These are phyloP conservation scores for Colletotrichum melonis DNA, from an alignment of 2,329 filamentous ascomycete species.

Conservation along the genomic window DNA sequence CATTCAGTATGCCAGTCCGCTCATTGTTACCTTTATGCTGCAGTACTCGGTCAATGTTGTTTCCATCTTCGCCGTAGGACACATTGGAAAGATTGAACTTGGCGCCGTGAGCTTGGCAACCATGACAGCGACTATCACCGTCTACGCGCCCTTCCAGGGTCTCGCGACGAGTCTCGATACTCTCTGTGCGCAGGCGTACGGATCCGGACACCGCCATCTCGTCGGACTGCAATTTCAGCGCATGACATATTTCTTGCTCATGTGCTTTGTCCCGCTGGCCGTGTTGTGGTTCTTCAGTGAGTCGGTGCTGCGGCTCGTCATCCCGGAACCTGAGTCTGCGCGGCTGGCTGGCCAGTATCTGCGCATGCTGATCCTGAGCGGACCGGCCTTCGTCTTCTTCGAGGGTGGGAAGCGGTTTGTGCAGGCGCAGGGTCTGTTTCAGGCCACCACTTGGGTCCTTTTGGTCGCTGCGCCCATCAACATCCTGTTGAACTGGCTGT, in stretches of 20 bases:
- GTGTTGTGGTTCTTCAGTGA: slow-evolving; percentile 78
- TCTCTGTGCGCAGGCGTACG: slow-evolving; percentile 92
- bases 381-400: slow-evolving; percentile 81
- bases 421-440: slow-evolving; percentile 85
- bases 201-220: slow-evolving; percentile 88
- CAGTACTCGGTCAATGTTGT: slow-evolving; percentile 89
- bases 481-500: slow-evolving; percentile 80
- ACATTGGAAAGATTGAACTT: slow-evolving; percentile 73
- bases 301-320: slow-evolving; percentile 64
- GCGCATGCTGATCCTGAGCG: slow-evolving; percentile 76
- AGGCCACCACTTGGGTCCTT: slow-evolving; percentile 81
- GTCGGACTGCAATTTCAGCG: slow-evolving; percentile 84
- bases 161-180: slow-evolving; percentile 92
- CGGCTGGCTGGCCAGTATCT: slow-evolving; percentile 78
- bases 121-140: slow-evolving; percentile 85
- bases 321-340: slow-evolving; percentile 69
- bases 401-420: slow-evolving; percentile 84
- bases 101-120: slow-evolving; percentile 62
- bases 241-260: slow-evolving; percentile 82
- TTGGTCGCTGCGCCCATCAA: slow-evolving; percentile 82
- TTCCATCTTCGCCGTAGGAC: slow-evolving; percentile 82
- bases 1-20: slow-evolving; percentile 74
- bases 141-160: slow-evolving; percentile 83
- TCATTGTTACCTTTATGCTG: slow-evolving; percentile 80
- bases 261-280: slow-evolving; percentile 77